Evolutionary conservation across 2,329 filamentous ascomycete species (phyloP).

Genomic region (Alternaria hordeiaustralica): DNA sequence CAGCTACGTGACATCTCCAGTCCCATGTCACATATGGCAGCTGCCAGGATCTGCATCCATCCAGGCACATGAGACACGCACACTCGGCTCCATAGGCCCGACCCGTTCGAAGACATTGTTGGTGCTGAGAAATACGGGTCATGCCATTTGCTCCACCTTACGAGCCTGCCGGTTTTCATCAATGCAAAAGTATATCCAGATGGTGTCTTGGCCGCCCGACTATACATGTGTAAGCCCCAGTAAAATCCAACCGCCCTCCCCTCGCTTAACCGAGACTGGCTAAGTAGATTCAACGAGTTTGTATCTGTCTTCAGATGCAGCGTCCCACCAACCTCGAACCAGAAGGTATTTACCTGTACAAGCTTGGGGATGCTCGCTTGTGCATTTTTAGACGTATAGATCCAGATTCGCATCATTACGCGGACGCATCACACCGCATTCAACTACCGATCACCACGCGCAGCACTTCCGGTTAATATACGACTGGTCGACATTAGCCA

Average conservation of each 20-base stretch:
- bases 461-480: constrained; percentile 2
- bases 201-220: constrained; percentile 4
- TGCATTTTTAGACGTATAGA: background rate
- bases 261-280: background rate
- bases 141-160: constrained; percentile 7
- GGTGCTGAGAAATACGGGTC: constrained; percentile 1
- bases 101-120: background rate
- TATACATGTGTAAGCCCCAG: background rate
- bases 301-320: background rate
- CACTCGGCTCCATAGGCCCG: constrained; percentile 6
- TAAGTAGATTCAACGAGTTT: background rate
- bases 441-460: constrained; percentile 1
- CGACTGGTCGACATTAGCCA: constrained; percentile 5
- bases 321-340: background rate
- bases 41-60: background rate
- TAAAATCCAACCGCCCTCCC: background rate
- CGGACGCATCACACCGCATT: background rate
- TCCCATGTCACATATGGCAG: background rate
- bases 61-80: background rate
- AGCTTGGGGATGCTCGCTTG: background rate
- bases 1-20: background rate
- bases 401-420: background rate
- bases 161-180: background rate
- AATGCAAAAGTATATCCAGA: background rate
- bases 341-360: background rate